phyloP scores from a whole-genome alignment of 2,329 filamentous ascomycete genomes.

The Sporothrix luriei region DNA sequence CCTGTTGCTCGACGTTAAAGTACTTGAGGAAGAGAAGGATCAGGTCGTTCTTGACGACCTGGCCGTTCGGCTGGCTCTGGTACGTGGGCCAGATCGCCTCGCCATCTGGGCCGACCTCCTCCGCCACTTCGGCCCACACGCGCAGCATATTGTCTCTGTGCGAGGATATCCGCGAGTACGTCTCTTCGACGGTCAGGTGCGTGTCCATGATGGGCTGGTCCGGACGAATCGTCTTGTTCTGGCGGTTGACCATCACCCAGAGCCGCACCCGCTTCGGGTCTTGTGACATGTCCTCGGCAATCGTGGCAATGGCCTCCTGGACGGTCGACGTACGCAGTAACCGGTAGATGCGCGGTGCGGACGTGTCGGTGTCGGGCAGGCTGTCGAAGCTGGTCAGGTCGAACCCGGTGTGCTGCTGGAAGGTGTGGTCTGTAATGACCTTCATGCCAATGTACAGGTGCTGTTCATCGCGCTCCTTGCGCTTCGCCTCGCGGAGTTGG shows the following conservation, averaged over 20 bases:
- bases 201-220: conserved; percentile 82
- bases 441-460: conserved; percentile 88
- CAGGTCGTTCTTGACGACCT: conserved; percentile 60
- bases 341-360: conserved; percentile 72
- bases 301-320: conserved; percentile 68
- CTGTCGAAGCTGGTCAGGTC: conserved; percentile 75
- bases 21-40: conserved; percentile 91
- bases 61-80: conserved; percentile 59
- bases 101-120: conserved; percentile 67
- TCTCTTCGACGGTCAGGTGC: conserved; percentile 75
- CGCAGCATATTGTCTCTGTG: conserved; percentile 73
- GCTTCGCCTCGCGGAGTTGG: conserved; percentile 70
- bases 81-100: conserved; percentile 71
- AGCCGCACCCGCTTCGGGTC: conserved; percentile 74
- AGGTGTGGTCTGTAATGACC: conserved; percentile 79
- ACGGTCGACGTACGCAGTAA: conserved; percentile 75
- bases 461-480: conserved; percentile 89
- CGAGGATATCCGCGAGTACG: conserved; percentile 55
- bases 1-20: conserved; percentile 79
- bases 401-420: conserved; percentile 77
- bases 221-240: conserved; percentile 93
- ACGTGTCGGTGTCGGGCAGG: conserved; percentile 58
- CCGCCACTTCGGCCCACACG: conserved; percentile 81
- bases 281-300: conserved; percentile 70
- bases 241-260: conserved; percentile 98